Conservation (phyloP, 1,284 basidiomycete species). For the Albatrellus sp. region DNA sequence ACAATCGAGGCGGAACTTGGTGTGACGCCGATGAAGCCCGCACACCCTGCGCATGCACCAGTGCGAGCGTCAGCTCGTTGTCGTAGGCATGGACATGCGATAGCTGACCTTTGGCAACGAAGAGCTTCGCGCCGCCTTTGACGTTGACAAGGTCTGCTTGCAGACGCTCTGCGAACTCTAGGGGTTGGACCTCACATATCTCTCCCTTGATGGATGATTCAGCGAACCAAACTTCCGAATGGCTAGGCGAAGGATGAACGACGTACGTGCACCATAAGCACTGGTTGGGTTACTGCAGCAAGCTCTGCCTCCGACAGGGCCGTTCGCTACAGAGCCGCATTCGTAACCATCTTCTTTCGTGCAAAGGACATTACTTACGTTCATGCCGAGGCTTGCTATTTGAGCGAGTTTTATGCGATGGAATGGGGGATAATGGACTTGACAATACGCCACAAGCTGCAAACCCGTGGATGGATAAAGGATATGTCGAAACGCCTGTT, state of each 20-base stretch:
- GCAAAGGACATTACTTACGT: conserved; percentile 28
- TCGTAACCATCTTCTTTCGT: conserved; percentile 27
- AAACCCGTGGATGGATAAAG: not conserved
- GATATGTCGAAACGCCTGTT: not conserved
- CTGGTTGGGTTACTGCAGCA: conserved; percentile 44
- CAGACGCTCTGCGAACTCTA: conserved; percentile 44
- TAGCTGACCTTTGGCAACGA: conserved; percentile 47
- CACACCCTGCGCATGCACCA: conserved; percentile 25
- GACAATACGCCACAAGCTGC: conserved; percentile 10
- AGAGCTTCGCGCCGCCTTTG: conserved; percentile 27
- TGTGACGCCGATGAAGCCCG: conserved; percentile 35
- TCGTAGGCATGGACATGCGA: conserved; percentile 5
- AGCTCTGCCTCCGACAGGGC: conserved; percentile 32
- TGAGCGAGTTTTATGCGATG: conserved; percentile 24
- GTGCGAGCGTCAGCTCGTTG: not conserved
- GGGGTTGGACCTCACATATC: conserved; percentile 37
- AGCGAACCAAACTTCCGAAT: not conserved
- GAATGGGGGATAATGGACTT: conserved; percentile 12
- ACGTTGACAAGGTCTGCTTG: conserved; percentile 35
- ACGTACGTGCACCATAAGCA: conserved; percentile 60
- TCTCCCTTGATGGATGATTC: conserved; percentile 36
- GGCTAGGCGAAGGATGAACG: not conserved
- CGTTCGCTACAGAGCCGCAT: not conserved
- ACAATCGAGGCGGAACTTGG: conserved; percentile 40
- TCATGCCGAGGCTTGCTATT: conserved; percentile 40